phyloP scores from a whole-genome alignment of 805 yeast genomes.

The Hanseniaspora lachancei region DNA sequence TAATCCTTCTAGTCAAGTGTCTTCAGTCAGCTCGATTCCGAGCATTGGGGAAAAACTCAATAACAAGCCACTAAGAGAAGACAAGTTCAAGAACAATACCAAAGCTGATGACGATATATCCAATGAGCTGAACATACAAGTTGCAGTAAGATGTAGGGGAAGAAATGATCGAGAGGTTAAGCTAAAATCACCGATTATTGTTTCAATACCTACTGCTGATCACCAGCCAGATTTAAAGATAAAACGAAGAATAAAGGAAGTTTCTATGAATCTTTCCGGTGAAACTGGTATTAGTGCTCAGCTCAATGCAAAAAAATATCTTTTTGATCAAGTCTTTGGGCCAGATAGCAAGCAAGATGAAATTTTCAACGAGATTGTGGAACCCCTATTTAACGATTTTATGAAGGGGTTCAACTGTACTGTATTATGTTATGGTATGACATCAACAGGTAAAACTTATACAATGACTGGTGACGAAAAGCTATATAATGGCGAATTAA shows the following conservation, averaged over 20 bases:
- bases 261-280: slow-evolving; percentile 34
- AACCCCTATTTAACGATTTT: slow-evolving; percentile 52
- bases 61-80: neutral
- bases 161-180: slow-evolving; percentile 44
- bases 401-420: slow-evolving; percentile 70
- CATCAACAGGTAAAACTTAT: slow-evolving; percentile 81
- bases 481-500: slow-evolving; percentile 25
- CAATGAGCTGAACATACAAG: slow-evolving; percentile 41
- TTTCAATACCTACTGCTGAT: slow-evolving; percentile 34
- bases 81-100: neutral
- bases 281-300: slow-evolving; percentile 32
- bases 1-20: neutral
- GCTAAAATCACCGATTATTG: slow-evolving; percentile 48
- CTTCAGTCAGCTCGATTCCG: neutral
- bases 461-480: slow-evolving; percentile 61
- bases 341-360: slow-evolving; percentile 62
- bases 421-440: slow-evolving; percentile 79
- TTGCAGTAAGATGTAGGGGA: slow-evolving; percentile 52
- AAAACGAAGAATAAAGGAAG: slow-evolving; percentile 32
- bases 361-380: slow-evolving; percentile 55
- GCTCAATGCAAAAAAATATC: slow-evolving; percentile 42
- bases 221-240: neutral
- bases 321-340: slow-evolving; percentile 72
- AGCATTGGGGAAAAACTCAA: neutral
- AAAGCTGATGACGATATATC: neutral